phyloP scores from a whole-genome alignment of 345 rosid genomes.

The Lagerstroemia speciosa region DNA sequence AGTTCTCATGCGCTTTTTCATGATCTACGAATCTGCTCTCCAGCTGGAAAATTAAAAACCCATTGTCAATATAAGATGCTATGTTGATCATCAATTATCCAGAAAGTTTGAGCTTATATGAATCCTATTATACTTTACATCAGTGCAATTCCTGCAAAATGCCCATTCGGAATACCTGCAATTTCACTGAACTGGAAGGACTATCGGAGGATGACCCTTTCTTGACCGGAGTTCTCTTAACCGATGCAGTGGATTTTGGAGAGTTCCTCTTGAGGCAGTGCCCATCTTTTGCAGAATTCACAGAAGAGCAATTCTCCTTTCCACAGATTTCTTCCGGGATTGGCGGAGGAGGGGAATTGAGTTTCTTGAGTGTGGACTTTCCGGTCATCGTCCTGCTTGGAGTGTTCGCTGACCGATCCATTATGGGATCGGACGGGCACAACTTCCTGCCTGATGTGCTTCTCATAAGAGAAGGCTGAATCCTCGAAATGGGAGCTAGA shows the following conservation, averaged over 20 bases:
- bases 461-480: slow-evolving; percentile 51
- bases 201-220: slow-evolving; percentile 24
- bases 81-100: background rate
- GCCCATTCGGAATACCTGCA: slow-evolving; percentile 20
- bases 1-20: slow-evolving; percentile 49
- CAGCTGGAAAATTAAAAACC: slow-evolving; percentile 36
- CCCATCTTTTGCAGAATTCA: slow-evolving; percentile 45
- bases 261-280: slow-evolving; percentile 34
- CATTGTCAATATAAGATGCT: background rate
- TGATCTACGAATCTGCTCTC: slow-evolving; percentile 54
- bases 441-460: slow-evolving; percentile 62
- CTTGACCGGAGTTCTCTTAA: slow-evolving; percentile 30
- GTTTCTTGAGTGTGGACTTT: slow-evolving; percentile 32
- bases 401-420: slow-evolving; percentile 25
- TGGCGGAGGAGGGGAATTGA: slow-evolving; percentile 21
- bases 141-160: background rate
- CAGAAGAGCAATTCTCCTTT: slow-evolving; percentile 56
- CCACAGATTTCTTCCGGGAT: slow-evolving; percentile 31
- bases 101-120: background rate
- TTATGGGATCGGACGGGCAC: slow-evolving; percentile 27
- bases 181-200: slow-evolving; percentile 22
- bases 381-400: slow-evolving; percentile 29
- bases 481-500: slow-evolving; percentile 24
- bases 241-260: slow-evolving; percentile 37
- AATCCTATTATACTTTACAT: background rate